Evolutionary conservation across 2,329 filamentous ascomycete genomes (phyloP).

Genomic region (Exserohilum rostratum): DNA sequence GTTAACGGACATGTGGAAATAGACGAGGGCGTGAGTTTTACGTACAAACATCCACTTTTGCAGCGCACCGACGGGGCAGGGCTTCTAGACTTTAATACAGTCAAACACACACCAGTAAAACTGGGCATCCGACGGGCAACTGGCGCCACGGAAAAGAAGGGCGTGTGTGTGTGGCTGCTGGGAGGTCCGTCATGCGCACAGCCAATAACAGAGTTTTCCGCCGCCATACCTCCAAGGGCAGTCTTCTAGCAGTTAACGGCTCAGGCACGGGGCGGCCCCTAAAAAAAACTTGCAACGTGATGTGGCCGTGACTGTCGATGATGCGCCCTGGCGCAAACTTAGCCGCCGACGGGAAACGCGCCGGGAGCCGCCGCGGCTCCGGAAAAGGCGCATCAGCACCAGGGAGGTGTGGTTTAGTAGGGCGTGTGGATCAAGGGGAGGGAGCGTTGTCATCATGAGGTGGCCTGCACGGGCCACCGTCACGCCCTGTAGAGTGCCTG

Average conservation of each 20-base stretch:
- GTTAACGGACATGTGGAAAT: constrained; percentile 21
- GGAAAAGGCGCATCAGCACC: constrained; percentile 6
- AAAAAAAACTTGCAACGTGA: constrained; percentile 1
- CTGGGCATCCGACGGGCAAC: constrained; percentile 20
- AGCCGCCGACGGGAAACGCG: constrained; percentile 22
- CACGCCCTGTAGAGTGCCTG: constrained; percentile 11
- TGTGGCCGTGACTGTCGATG: neutral
- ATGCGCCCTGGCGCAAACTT: constrained; percentile 11
- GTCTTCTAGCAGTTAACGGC: constrained; percentile 21
- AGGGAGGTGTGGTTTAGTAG: constrained; percentile 10
- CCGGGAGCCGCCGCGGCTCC: constrained; percentile 8
- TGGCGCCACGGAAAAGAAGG: constrained; percentile 9
- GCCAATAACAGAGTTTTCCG: constrained; percentile 27
- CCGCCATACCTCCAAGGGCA: constrained; percentile 26
- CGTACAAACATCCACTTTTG: constrained; percentile 31
- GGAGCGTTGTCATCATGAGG: constrained; percentile 3
- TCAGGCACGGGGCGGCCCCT: neutral
- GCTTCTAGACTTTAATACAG: constrained; percentile 21
- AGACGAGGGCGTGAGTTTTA: constrained; percentile 11
- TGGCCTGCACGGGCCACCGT: constrained; percentile 3
- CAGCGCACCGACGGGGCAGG: constrained; percentile 11
- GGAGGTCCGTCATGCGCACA: constrained; percentile 6
- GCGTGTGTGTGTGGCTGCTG: neutral
- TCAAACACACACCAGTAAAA: neutral
- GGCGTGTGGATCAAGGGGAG: too few species aligned